Evolutionary conservation across 768 basidiomycete genomes (phyloP).

Genomic region (Phlegmacium glaucopus): DNA sequence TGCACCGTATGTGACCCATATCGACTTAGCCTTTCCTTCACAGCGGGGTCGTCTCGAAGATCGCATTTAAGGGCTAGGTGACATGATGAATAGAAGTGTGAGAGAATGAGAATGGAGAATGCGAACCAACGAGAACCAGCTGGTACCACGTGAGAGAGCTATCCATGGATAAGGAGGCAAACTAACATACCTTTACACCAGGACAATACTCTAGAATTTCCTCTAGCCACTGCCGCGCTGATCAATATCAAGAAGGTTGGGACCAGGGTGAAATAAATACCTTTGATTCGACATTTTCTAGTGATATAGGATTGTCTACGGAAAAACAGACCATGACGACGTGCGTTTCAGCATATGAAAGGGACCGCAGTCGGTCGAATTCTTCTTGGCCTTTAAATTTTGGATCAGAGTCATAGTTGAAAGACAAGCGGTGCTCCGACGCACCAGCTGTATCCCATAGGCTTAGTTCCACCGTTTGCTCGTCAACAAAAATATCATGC

Average conservation of each 20-base stretch:
- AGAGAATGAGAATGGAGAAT: neutral
- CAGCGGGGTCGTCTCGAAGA: constrained; percentile 77
- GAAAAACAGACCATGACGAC: constrained; percentile 97
- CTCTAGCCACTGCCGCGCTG: constrained; percentile 75
- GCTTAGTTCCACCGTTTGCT: constrained; percentile 84
- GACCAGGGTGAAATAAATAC: constrained; percentile 30
- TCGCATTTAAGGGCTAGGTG: constrained; percentile 89
- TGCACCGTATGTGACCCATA: constrained; percentile 72
- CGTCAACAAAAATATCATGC: constrained; percentile 84
- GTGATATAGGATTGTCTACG: constrained; percentile 90
- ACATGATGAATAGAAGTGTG: constrained; percentile 4
- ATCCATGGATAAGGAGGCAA: neutral
- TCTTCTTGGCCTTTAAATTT: constrained; percentile 86
- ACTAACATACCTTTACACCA: constrained; percentile 72
- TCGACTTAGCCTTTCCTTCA: constrained; percentile 69
- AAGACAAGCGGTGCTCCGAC: constrained; percentile 15
- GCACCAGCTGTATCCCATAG: constrained; percentile 97
- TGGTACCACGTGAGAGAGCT: constrained; percentile 23
- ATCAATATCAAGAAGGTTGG: neutral
- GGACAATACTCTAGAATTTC: constrained; percentile 92
- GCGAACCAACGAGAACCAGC: constrained; percentile 88
- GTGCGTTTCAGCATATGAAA: constrained; percentile 97
- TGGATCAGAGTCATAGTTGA: neutral
- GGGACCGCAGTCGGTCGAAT: constrained; percentile 87
- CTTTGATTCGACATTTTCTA: constrained; percentile 96